These are phyloP conservation scores for Cordia subcordata DNA, from an alignment of 257 asterid species.

Conservation along the genomic window DNA sequence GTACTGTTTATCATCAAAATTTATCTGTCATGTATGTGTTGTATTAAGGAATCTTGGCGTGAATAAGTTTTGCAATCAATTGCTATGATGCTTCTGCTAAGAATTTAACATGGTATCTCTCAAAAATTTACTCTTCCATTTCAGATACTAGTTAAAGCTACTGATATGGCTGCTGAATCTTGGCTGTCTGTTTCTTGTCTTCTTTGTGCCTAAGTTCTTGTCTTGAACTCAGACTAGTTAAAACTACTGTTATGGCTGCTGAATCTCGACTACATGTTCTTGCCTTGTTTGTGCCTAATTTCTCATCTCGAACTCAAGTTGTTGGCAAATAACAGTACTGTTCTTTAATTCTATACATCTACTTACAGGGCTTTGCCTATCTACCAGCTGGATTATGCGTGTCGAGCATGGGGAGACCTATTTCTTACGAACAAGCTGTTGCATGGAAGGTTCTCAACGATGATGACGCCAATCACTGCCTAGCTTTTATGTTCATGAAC, in stretches of 20 bases:
- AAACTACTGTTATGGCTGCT: background rate
- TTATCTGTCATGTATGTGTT: background rate
- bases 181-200: background rate
- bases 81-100: background rate
- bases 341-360: background rate
- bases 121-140: no score
- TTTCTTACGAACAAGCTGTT: slow-evolving; percentile 75
- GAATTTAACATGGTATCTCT: no score
- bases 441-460: slow-evolving; percentile 90
- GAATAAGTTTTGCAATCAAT: background rate
- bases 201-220: background rate
- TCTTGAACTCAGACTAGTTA: background rate
- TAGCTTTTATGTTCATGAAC: slow-evolving; percentile 91
- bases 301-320: background rate
- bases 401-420: slow-evolving; percentile 92
- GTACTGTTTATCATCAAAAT: slow-evolving; percentile 16
- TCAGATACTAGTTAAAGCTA: no score
- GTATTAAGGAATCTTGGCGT: background rate
- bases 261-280: background rate
- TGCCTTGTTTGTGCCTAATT: background rate
- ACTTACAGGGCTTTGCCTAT: slow-evolving; percentile 72
- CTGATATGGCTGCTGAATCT: background rate
- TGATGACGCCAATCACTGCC: slow-evolving; percentile 71
- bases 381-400: slow-evolving; percentile 76
- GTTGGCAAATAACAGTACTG: background rate